phyloP scores from a whole-genome alignment of 1,284 basidiomycete species.

The Ganoderma lingzhi region DNA sequence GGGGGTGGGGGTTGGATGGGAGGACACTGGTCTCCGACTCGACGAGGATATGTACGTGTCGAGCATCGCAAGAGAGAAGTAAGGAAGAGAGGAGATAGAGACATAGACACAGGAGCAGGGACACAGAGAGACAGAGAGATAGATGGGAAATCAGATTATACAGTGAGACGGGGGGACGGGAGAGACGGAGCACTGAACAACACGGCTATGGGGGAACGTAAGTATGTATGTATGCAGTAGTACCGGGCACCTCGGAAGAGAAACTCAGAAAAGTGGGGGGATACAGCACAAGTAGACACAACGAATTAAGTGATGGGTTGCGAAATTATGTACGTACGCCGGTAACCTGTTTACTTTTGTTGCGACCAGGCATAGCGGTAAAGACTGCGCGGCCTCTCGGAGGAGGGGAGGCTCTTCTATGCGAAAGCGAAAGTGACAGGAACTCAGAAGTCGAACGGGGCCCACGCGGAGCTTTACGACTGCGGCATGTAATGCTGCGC shows the following conservation, averaged over 20 bases:
- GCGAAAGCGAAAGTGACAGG: conserved; percentile 9
- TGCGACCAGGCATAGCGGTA: conserved; percentile 8
- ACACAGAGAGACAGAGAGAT: conserved; percentile 1
- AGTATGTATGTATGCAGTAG: background rate
- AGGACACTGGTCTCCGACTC: conserved; percentile 14
- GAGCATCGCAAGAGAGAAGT: conserved; percentile 17
- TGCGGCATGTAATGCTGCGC: conserved; percentile 15
- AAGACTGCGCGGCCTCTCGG: conserved; percentile 2
- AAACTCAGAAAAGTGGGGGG: background rate
- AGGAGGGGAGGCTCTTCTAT: conserved; percentile 5
- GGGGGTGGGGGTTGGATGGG: conserved; percentile 1
- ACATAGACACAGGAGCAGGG: background rate
- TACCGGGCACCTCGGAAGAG: background rate
- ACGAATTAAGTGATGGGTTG: background rate
- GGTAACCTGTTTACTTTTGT: conserved; percentile 26
- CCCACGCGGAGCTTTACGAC: background rate
- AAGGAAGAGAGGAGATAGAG: background rate
- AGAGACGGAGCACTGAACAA: background rate
- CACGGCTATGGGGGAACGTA: background rate
- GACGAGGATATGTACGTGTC: conserved; percentile 34
- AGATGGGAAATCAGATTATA: conserved; percentile 15
- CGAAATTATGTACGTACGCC: conserved; percentile 25
- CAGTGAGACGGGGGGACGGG: conserved; percentile 8
- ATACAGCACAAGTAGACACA: background rate
- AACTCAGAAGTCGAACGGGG: background rate